Evolutionary conservation across 768 basidiomycete genomes (phyloP).

Genomic region (Paxillus involutus): DNA sequence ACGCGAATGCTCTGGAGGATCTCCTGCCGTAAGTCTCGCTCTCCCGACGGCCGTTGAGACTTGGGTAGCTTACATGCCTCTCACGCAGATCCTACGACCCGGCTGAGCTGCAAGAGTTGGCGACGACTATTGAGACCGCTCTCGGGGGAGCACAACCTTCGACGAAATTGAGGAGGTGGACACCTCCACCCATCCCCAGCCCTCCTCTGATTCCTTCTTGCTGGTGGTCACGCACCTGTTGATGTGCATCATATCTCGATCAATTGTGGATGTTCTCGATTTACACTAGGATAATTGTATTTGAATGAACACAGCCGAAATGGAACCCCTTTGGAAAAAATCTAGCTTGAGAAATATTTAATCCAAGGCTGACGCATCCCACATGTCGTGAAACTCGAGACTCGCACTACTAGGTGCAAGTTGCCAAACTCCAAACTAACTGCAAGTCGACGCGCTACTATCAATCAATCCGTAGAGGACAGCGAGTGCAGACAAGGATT

Average conservation of each 20-base stretch:
- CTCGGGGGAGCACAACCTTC: not conserved
- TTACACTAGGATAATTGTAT: not conserved
- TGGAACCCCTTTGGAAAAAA: not conserved
- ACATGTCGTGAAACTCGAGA: no score
- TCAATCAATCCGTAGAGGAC: no score
- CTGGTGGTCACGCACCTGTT: conserved; percentile 3
- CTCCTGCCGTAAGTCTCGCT: not conserved
- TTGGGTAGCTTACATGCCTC: not conserved
- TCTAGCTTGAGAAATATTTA: not conserved
- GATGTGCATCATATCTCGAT: not conserved
- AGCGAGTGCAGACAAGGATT: no score
- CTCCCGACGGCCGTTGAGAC: not conserved
- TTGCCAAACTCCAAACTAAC: no score
- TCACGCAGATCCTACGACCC: not conserved
- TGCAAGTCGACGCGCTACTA: no score
- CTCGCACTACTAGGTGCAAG: no score
- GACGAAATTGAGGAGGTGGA: not conserved
- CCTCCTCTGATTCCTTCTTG: conserved; percentile 4
- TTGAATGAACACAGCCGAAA: not conserved
- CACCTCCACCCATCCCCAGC: conserved; percentile 1
- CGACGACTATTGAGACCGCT: not conserved
- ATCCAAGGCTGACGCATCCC: no score
- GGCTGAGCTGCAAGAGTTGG: not conserved
- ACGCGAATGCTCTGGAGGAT: not conserved
- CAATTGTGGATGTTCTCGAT: no score